Conservation (phyloP, 768 basidiomycete species). For the Lactarius quietus region DNA sequence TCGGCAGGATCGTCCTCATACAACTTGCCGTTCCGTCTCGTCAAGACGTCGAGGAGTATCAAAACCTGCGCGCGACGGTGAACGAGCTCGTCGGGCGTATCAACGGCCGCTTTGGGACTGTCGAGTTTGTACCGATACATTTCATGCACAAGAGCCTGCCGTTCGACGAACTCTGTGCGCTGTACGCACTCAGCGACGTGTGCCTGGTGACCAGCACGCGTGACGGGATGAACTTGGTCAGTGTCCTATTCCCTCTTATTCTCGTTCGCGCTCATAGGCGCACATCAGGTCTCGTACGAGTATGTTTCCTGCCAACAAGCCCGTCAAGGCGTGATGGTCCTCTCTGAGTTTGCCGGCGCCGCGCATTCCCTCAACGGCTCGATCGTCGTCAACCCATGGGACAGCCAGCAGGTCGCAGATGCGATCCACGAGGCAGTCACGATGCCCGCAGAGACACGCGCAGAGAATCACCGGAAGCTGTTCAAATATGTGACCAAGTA, state of each 20-base stretch:
- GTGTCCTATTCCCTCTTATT: constrained; percentile 37
- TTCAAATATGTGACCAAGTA: constrained; percentile 97
- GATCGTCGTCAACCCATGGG: constrained; percentile 98
- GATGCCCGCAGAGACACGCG: constrained; percentile 77
- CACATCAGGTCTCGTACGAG: constrained; percentile 87
- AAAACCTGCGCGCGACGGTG: constrained; percentile 91
- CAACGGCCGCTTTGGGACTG: constrained; percentile 97
- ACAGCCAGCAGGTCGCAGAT: constrained; percentile 95
- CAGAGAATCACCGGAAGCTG: constrained; percentile 91
- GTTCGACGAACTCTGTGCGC: constrained; percentile 95
- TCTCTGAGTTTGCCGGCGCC: constrained; percentile 98
- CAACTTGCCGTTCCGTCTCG: constrained; percentile 97
- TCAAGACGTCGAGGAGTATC: constrained; percentile 99
- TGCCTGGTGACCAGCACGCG: constrained; percentile 93
- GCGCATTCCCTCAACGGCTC: constrained; percentile 94
- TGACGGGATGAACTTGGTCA: constrained; percentile 97
- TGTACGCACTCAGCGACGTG: constrained; percentile 95
- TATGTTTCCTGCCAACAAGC: constrained; percentile 95
- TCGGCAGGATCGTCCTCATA: constrained; percentile 96
- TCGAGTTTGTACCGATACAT: constrained; percentile 99
- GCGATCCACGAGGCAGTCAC: constrained; percentile 96
- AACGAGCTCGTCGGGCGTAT: constrained; percentile 98
- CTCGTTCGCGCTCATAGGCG: constrained; percentile 3
- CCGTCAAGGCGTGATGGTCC: constrained; percentile 93
- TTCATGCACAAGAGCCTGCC: constrained; percentile 96